Conservation (phyloP, 2,329 filamentous ascomycete species). For the Microsporum audouinii region DNA sequence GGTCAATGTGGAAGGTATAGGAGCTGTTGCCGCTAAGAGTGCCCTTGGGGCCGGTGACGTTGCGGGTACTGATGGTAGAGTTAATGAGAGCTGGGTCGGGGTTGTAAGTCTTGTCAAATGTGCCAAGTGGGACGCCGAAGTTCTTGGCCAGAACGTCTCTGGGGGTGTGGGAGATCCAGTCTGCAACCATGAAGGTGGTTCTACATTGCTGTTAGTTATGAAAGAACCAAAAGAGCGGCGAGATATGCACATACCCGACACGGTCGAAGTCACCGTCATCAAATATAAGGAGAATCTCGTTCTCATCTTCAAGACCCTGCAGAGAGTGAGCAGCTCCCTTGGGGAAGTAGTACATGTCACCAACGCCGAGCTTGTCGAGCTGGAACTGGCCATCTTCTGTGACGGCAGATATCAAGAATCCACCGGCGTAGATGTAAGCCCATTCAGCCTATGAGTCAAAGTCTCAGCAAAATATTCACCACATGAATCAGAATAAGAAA, state of each 20-base stretch:
- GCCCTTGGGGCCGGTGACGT: conserved; percentile 40
- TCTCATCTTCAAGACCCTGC: conserved; percentile 53
- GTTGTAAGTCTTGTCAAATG: conserved; percentile 48
- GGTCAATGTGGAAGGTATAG: conserved; percentile 49
- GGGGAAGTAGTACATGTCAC: conserved; percentile 59
- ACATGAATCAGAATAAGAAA: background rate
- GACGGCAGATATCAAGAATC: conserved; percentile 49
- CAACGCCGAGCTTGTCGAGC: conserved; percentile 45
- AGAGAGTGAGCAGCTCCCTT: conserved; percentile 54
- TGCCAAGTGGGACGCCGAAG: conserved; percentile 50
- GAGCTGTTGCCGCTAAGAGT: conserved; percentile 47
- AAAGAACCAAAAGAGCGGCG: background rate
- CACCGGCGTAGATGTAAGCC: conserved; percentile 51
- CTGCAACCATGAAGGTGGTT: conserved; percentile 60
- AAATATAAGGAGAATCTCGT: conserved; percentile 56
- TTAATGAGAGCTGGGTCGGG: conserved; percentile 53
- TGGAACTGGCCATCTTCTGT: conserved; percentile 50
- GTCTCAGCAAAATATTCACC: conserved; percentile 1
- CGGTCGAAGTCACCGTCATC: conserved; percentile 57
- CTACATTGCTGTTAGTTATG: conserved; percentile 22
- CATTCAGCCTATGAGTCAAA: conserved; percentile 46
- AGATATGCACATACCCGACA: conserved; percentile 38
- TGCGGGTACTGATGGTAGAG: conserved; percentile 40
- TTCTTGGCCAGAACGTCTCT: conserved; percentile 55
- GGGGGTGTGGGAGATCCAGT: conserved; percentile 59